Percentiles rank a stretch among this genome's conserved stretches.
Evolutionary conservation across 169 alveolate species (phyloP).

Genomic region (Eimeria sp.): DNA sequence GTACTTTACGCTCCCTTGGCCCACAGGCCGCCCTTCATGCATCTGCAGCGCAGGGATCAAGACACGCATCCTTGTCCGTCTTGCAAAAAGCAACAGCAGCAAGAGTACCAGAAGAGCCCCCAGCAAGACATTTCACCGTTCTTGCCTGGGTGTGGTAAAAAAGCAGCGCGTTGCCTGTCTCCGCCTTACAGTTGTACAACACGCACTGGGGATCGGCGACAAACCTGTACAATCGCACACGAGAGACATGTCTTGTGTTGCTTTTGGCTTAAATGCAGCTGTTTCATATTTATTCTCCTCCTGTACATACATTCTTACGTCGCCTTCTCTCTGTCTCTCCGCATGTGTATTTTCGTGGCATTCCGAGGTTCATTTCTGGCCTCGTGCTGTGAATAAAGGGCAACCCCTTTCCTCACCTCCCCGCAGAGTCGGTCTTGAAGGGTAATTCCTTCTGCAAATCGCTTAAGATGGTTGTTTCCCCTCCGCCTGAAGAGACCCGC

Average conservation of each 20-base stretch:
- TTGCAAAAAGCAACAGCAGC: not conserved
- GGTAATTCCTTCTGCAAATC: slow-evolving; percentile 58
- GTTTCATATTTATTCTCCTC: not conserved
- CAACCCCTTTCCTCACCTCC: slow-evolving; percentile 63
- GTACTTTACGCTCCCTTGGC: slow-evolving; percentile 79
- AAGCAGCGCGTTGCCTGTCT: slow-evolving; percentile 51
- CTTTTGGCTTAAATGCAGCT: not conserved
- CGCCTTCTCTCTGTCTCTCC: not conserved
- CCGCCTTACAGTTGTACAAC: slow-evolving; percentile 36
- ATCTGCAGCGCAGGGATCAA: slow-evolving; percentile 66
- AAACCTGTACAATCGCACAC: slow-evolving; percentile 30
- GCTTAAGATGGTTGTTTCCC: slow-evolving; percentile 60
- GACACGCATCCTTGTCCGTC: not conserved
- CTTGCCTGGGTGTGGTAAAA: slow-evolving; percentile 82
- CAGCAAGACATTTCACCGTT: not conserved
- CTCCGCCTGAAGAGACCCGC: slow-evolving; percentile 60
- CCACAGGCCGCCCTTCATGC: slow-evolving; percentile 88
- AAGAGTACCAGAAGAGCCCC: not conserved
- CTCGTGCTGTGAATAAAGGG: no score
- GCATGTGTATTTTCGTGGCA: not conserved
- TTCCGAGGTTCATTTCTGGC: no score
- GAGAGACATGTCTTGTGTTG: not conserved
- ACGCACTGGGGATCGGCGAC: slow-evolving; percentile 62
- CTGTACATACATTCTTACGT: not conserved
- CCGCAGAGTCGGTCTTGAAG: slow-evolving; percentile 38